Conservation (phyloP, 495 filamentous ascomycete species). For the Geopyxis carbonaria region DNA sequence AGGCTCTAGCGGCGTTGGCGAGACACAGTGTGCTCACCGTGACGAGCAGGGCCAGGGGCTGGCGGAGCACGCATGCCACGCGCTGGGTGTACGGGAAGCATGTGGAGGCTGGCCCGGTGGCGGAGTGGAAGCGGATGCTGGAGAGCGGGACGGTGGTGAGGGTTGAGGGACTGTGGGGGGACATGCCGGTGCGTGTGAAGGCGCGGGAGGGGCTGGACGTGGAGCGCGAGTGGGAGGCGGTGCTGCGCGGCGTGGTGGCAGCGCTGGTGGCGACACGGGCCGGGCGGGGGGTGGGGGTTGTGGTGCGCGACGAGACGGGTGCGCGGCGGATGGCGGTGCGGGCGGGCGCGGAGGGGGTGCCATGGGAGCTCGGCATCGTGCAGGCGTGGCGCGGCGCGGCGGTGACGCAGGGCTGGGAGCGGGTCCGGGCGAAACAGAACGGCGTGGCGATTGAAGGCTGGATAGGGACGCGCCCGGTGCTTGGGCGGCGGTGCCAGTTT, state of each 20-base stretch:
- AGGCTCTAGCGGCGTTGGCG: slow-evolving; percentile 61
- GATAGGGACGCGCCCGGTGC: slow-evolving; percentile 8
- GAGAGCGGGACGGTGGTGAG: slow-evolving; percentile 63
- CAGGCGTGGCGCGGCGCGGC: slow-evolving; percentile 10
- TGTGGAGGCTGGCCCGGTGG: slow-evolving; percentile 34
- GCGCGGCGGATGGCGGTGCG: slow-evolving; percentile 17
- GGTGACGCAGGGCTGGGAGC: slow-evolving; percentile 12
- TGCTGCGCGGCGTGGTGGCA: slow-evolving; percentile 42
- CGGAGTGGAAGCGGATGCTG: slow-evolving; percentile 24
- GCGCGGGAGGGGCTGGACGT: slow-evolving; percentile 25
- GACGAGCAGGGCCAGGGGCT: slow-evolving; percentile 50
- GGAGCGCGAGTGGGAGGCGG: slow-evolving; percentile 52
- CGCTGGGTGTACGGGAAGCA: slow-evolving; percentile 17
- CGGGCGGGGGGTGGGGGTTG: slow-evolving; percentile 28
- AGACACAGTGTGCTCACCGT: slow-evolving; percentile 62
- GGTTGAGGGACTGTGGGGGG: slow-evolving; percentile 80
- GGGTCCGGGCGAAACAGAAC: slow-evolving; percentile 15
- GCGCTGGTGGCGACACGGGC: slow-evolving; percentile 52
- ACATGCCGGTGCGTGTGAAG: slow-evolving; percentile 92
- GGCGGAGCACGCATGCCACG: slow-evolving; percentile 50
- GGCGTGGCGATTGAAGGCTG: slow-evolving; percentile 16
- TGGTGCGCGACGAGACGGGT: slow-evolving; percentile 28
- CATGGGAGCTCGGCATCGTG: slow-evolving; percentile 13
- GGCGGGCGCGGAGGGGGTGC: neutral
- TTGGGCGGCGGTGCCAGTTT: slow-evolving; percentile 13